Percentiles rank a stretch among this genome's conserved stretches.
Conservation (phyloP, 2,329 filamentous ascomycete species). For the Cercospora citrullina region DNA sequence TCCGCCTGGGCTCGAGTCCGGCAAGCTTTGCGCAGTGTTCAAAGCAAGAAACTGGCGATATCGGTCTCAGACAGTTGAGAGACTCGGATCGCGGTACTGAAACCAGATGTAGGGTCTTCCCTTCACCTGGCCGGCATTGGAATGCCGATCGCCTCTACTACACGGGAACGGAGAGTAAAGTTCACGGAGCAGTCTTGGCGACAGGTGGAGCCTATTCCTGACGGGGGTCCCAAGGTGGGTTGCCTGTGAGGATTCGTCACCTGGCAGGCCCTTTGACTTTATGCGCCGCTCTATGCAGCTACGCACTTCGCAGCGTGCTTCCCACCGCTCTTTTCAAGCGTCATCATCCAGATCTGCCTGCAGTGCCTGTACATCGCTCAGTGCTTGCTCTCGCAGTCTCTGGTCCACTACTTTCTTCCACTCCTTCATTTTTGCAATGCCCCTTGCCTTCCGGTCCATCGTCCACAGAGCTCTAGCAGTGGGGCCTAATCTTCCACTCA, state of each 20-base stretch:
- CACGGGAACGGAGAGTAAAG: neutral
- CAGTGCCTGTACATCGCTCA: conserved; percentile 8
- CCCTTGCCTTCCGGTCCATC: conserved; percentile 41
- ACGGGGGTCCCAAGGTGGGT: neutral
- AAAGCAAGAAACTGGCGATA: neutral
- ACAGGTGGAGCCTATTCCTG: neutral
- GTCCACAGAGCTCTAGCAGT: conserved; percentile 36
- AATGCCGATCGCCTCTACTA: neutral
- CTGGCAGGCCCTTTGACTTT: neutral
- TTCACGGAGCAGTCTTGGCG: neutral
- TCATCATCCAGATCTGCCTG: conserved; percentile 9
- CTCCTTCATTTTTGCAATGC: conserved; percentile 30
- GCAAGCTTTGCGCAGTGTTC: neutral
- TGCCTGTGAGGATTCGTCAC: neutral
- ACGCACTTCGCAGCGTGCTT: neutral
- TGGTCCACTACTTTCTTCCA: conserved; percentile 19
- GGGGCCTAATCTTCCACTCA: conserved; percentile 26
- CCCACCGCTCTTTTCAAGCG: neutral
- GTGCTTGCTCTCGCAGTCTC: conserved; percentile 6
- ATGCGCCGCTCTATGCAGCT: neutral
- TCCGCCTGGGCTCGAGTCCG: neutral
- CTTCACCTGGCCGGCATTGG: neutral
- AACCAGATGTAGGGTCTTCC: neutral
- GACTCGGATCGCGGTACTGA: neutral
- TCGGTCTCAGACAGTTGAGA: neutral